Evolutionary conservation across 495 filamentous ascomycete species (phyloP).

Genomic region (Penicillium antarcticum): DNA sequence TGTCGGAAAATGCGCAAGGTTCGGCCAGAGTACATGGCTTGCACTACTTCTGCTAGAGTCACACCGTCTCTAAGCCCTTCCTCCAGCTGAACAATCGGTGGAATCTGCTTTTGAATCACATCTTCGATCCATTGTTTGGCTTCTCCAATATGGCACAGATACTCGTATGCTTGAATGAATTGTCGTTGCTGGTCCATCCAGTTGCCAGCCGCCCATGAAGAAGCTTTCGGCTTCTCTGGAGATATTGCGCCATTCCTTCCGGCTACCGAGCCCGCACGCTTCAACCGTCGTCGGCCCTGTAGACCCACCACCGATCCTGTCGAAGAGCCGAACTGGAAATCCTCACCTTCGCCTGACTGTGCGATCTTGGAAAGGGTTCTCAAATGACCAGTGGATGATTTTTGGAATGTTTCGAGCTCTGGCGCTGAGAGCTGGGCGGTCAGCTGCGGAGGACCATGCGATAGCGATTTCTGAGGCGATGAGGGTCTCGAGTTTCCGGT

Average conservation of each 20-base stretch:
- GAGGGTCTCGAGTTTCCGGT: conserved; percentile 31
- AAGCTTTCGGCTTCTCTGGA: conserved; percentile 46
- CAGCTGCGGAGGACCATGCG: conserved; percentile 33
- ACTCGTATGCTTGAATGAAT: conserved; percentile 96
- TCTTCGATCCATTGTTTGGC: conserved; percentile 99
- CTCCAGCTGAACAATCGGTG: conserved; percentile 93
- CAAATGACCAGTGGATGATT: conserved; percentile 83
- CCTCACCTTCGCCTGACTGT: conserved; percentile 66
- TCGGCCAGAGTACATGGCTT: conserved; percentile 75
- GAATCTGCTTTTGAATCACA: conserved; percentile 82
- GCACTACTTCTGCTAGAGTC: conserved; percentile 93
- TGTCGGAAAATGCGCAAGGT: conserved; percentile 79
- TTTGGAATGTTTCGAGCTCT: conserved; percentile 73
- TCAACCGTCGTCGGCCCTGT: conserved; percentile 77
- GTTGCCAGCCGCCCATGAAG: conserved; percentile 79
- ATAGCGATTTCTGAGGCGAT: conserved; percentile 40
- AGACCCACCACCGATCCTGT: conserved; percentile 84
- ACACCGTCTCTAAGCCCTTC: conserved; percentile 92
- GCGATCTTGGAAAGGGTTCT: conserved; percentile 86
- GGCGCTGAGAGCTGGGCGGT: conserved; percentile 56
- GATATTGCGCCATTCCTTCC: conserved; percentile 41
- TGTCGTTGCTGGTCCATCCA: conserved; percentile 99
- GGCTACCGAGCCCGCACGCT: conserved; percentile 62
- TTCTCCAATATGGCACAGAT: conserved; percentile 98
- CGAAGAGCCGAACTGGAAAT: conserved; percentile 71